Conservation (phyloP, 768 basidiomycete genomes). For the Podaxis carcinomalis region DNA sequence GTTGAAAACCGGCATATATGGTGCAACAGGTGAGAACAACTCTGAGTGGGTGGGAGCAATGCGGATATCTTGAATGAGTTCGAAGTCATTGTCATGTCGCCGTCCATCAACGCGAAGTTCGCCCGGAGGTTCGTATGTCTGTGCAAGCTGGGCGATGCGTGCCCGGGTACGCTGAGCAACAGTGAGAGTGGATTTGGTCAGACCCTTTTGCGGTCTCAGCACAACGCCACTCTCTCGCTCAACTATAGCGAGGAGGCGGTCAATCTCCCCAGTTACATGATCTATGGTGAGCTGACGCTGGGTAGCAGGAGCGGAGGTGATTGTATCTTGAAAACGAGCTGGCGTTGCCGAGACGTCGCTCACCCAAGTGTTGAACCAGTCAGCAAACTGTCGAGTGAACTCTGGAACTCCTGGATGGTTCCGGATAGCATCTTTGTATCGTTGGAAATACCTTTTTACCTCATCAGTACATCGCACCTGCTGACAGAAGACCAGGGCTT, state of each 20-base stretch:
- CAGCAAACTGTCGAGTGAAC: no score
- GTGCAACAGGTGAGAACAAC: conserved; percentile 40
- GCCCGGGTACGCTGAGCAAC: conserved; percentile 28
- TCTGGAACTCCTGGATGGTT: no score
- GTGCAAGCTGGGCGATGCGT: conserved; percentile 27
- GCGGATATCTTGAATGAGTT: conserved; percentile 53
- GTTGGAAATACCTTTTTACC: no score
- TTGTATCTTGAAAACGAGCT: conserved; percentile 27
- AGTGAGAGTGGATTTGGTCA: neutral
- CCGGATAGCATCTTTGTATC: no score
- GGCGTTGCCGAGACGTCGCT: no score
- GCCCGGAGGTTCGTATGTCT: conserved; percentile 54
- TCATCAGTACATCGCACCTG: no score
- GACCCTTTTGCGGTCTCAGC: conserved; percentile 16
- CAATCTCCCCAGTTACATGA: conserved; percentile 30
- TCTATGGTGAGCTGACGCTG: conserved; percentile 31
- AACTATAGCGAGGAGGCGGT: conserved; percentile 40
- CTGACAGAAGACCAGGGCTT: no score
- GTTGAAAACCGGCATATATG: conserved; percentile 62
- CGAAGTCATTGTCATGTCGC: conserved; percentile 67
- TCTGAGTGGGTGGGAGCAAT: conserved; percentile 70
- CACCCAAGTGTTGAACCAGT: no score
- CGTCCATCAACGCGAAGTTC: conserved; percentile 40
- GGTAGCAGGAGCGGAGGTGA: conserved; percentile 23
- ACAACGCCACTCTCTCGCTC: conserved; percentile 42